A percentile compares a stretch with the other conserved stretches of the same genome.
Conservation (phyloP, 306 rosid species). For the Dalbergia oliveri region DNA sequence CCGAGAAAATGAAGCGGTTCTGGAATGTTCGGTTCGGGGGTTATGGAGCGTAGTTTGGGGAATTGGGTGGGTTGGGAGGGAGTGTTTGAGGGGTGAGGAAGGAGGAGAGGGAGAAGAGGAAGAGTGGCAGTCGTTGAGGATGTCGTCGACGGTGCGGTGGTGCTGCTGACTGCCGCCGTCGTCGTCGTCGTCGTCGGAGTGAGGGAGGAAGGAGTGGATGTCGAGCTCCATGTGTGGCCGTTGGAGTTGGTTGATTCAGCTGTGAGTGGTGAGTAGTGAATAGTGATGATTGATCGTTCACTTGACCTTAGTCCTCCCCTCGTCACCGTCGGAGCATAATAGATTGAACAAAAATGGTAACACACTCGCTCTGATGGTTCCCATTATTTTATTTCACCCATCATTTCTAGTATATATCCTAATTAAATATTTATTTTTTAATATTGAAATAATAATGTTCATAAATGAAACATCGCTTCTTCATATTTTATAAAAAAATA, state of each 20-base stretch:
- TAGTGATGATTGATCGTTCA: too few species aligned
- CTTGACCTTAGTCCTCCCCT: too few species aligned
- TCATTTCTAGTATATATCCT: too few species aligned
- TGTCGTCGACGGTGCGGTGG: conserved; percentile 85
- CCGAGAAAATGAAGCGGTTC: conserved; percentile 52
- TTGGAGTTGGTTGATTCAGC: conserved; percentile 10
- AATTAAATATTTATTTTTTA: too few species aligned
- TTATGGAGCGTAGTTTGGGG: conserved; percentile 20
- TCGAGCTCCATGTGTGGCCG: conserved; percentile 70
- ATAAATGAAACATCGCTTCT: too few species aligned
- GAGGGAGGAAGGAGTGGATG: conserved; percentile 72
- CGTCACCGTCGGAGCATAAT: too few species aligned
- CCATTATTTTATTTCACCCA: too few species aligned
- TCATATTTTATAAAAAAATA: too few species aligned
- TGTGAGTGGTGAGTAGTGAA: too few species aligned
- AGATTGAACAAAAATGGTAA: too few species aligned
- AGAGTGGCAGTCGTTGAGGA: conserved; percentile 84
- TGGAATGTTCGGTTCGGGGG: conserved; percentile 39
- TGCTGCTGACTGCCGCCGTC: conserved; percentile 41
- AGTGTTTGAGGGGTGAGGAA: conserved; percentile 45
- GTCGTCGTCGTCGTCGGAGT: conserved; percentile 54
- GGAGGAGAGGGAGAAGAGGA: conserved; percentile 66
- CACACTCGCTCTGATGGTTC: too few species aligned
- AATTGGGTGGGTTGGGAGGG: not conserved
- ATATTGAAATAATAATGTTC: too few species aligned